These are phyloP conservation scores for Zasmidium citrigriseum DNA, from an alignment of 2,329 filamentous ascomycete species.

Conservation along the genomic window DNA sequence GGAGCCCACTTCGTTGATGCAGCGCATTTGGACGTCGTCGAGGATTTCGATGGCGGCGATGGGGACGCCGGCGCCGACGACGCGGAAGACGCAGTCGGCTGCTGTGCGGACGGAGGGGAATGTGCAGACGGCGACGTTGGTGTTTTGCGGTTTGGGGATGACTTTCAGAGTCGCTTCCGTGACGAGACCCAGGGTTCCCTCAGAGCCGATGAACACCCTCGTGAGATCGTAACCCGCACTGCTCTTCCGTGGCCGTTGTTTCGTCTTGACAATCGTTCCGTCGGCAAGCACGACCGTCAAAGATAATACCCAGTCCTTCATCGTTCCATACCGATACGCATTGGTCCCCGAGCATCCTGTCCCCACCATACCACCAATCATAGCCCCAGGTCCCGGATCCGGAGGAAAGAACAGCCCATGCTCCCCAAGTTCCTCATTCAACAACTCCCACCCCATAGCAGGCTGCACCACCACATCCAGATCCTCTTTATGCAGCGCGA, in stretches of 20 bases:
- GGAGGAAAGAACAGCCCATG: conserved; percentile 84
- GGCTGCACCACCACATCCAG: conserved; percentile 59
- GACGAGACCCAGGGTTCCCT: conserved; percentile 87
- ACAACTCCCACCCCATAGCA: conserved; percentile 80
- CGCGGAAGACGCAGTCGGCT: conserved; percentile 75
- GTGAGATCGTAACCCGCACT: conserved; percentile 92
- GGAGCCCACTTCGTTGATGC: conserved; percentile 67
- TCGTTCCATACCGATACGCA: conserved; percentile 88
- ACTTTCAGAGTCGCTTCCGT: conserved; percentile 90
- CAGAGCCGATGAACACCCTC: conserved; percentile 83
- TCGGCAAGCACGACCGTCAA: conserved; percentile 88
- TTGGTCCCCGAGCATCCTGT: conserved; percentile 81
- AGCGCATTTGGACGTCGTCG: conserved; percentile 85
- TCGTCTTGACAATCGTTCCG: conserved; percentile 85
- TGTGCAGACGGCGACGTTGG: conserved; percentile 73
- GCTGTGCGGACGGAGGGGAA: conserved; percentile 69
- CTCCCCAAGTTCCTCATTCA: conserved; percentile 77
- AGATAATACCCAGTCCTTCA: conserved; percentile 89
- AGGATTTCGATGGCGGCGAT: conserved; percentile 91
- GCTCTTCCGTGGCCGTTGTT: conserved; percentile 84
- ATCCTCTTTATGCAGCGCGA: conserved; percentile 72
- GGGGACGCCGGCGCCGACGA: conserved; percentile 78
- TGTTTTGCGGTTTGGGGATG: conserved; percentile 75
- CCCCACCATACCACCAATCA: conserved; percentile 87
- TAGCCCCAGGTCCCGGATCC: conserved; percentile 85